Base-by-base conservation (phyloP, 2,329 filamentous ascomycete species). In the Hansfordia pulvinata region DNA sequence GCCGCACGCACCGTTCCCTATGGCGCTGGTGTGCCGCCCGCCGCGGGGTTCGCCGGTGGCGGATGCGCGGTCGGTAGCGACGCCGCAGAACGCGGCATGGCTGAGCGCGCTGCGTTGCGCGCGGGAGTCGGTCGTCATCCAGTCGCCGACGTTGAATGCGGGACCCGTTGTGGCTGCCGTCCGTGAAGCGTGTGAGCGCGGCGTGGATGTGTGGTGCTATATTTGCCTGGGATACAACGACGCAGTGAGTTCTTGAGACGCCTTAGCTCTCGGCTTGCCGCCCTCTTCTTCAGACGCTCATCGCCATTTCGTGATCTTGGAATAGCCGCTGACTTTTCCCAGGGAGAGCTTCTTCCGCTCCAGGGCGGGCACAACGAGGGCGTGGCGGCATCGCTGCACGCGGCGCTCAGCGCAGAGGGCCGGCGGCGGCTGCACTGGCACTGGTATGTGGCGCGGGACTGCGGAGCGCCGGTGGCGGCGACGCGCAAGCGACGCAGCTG, bases 141-240 rank as follows among this genome's bases (percentile, higher is more conserved):
- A 86, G 46, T 76, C 77, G 0, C 81, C 81, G 0, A 77, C 82
- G 13, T 60, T 88, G 19, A 88, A 88, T 39, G 78, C 80, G 1
- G 65, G 68, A 30, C 74, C 71, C 0, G 53, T 85, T 0, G 41
- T 84, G 0, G 64, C 71, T 0, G 74, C 72, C 1, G 62, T 86
- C 4, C 43, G 66, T 1, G 62, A 62, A 3, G 79, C 81, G 0
- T 64, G 75, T n/a, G 61, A 71, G 32, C 59, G 79, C 2, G 79
- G 79, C 0, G 50, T 85, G 1, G 56, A 73, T 26, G 70, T 85
- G 0, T 72, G 66, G 1, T 76, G 72, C 44, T 85, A 81, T 35
- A 60, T 84, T 2, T 83, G 77, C 35, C 63, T 86, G 1, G 79
- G 81, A 2, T 88, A 88, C 52, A 86, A 86, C 35, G 81, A 86